phyloP scores from a whole-genome alignment of 805 yeast species.

The Sporopachydermia lactativora region DNA sequence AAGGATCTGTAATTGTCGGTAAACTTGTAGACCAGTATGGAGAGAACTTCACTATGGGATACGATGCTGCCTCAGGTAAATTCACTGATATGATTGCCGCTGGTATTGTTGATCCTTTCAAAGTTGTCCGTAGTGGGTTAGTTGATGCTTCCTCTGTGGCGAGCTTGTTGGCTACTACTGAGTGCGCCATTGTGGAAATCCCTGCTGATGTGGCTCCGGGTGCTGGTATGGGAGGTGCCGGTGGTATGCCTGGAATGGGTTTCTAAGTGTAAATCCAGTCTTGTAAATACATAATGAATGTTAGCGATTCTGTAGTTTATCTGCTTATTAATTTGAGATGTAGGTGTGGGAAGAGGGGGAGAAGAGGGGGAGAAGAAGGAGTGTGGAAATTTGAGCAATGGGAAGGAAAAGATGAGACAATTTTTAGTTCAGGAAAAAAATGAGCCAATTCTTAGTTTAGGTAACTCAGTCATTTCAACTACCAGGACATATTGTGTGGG shows the following conservation, averaged over 20 bases:
- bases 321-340: too few species aligned
- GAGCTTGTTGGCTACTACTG: constrained; percentile 92
- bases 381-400: too few species aligned
- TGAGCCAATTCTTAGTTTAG: too few species aligned
- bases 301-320: too few species aligned
- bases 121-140: constrained; percentile 91
- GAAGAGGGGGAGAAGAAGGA: too few species aligned
- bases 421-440: too few species aligned
- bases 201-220: constrained; percentile 58
- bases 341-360: too few species aligned
- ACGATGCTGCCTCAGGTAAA: constrained; percentile 84
- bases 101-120: constrained; percentile 97
- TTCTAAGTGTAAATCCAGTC: too few species aligned
- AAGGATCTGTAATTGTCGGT: constrained; percentile 93
- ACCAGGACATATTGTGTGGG: too few species aligned
- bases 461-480: too few species aligned
- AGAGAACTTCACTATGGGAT: constrained; percentile 76
- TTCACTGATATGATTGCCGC: constrained; percentile 91
- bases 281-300: too few species aligned
- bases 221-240: constrained; percentile 26
- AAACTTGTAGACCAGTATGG: constrained; percentile 48
- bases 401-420: too few species aligned
- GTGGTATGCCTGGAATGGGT: constrained; percentile 16
- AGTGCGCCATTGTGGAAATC: constrained; percentile 94
- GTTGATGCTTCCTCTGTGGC: constrained; percentile 98